Base-by-base conservation (phyloP, 1,284 basidiomycete species). In the Microbotryum silenes-acaulis region DNA sequence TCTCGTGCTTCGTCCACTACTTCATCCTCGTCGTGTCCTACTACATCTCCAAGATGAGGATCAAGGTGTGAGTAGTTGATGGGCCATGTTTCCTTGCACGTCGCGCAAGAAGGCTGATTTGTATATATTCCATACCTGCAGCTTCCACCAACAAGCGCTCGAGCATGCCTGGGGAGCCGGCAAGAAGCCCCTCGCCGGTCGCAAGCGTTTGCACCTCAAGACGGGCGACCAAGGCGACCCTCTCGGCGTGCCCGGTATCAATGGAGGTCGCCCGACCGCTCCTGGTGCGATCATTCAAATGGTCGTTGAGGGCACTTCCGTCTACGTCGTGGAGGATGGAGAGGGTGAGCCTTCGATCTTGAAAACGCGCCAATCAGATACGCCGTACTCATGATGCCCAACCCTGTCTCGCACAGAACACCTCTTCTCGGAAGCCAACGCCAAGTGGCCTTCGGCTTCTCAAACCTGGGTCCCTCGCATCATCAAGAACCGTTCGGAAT, bases 1-100 rank as follows among this genome's bases (percentile, higher is more conserved):
- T 93, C 47, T 85, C 89, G 0, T 86, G 86, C 16, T 79, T 79
- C 2, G 74, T 94, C 71, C 92, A 97, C 75, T 87, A 87, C 69
- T 67, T 90, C 46, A 81, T 91, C 57, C 86, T 90, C 69, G 77
- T 77, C 51, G 78, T 93, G 67, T 92, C 87, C 74, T 85, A 89
- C 75, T 82, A 79, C 64, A 81, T 81, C 29, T 89, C 94, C 72
- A 71, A 86, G 57, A 77, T 77, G 55, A 82, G 85, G 44, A 84
- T 97, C 51, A 55, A 44, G 14, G 61, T 54, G 70, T 72, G 37
- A 27, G 66, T 62, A 20, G 14, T 16, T 42, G 37, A 42, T 23
- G 18, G 57, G 20, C 6, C 9, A 16, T 31, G 4, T 31, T 3
- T 48, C 20, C 23, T 27, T 2, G 37, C 14, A 42, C 16, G 12